phyloP scores from a whole-genome alignment of 2,329 filamentous ascomycete genomes.

The Sphaerulina vaccinii region DNA sequence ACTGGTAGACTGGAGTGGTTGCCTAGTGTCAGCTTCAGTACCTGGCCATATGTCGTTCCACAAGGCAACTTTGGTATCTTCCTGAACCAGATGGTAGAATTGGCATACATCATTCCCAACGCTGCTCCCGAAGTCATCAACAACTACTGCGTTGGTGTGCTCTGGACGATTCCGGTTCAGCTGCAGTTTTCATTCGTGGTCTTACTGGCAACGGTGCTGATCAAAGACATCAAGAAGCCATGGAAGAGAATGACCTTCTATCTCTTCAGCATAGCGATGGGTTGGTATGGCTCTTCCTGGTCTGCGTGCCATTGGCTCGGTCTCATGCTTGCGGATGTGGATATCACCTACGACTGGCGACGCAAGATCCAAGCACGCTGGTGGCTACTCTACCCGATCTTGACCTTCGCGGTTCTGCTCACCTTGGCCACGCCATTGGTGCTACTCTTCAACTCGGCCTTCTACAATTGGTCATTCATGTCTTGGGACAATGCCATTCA shows the following conservation, averaged over 20 bases:
- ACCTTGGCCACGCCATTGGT: conserved; percentile 39
- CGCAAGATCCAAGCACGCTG: conserved; percentile 40
- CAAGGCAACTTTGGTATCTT: conserved; percentile 45
- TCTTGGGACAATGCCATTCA: conserved; percentile 46
- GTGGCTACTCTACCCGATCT: conserved; percentile 40
- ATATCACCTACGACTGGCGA: conserved; percentile 48
- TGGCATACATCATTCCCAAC: conserved; percentile 50
- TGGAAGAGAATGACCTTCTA: conserved; percentile 51
- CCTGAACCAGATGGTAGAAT: conserved; percentile 46
- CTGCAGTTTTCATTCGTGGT: conserved; percentile 50
- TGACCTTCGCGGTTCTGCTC: conserved; percentile 39
- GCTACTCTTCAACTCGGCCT: conserved; percentile 40
- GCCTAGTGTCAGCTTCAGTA: conserved; percentile 49
- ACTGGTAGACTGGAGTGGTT: conserved; percentile 47
- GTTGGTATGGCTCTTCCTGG: conserved; percentile 50
- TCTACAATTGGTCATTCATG: conserved; percentile 41
- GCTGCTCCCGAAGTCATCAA: conserved; percentile 49
- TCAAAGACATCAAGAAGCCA: conserved; percentile 46
- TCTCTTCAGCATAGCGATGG: conserved; percentile 43
- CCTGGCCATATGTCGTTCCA: conserved; percentile 47
- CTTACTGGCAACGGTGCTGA: conserved; percentile 44
- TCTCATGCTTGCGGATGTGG: conserved; percentile 47
- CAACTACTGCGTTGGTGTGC: conserved; percentile 51
- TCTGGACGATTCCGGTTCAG: conserved; percentile 53
- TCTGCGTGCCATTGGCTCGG: conserved; percentile 49